Evolutionary conservation across 1,284 basidiomycete species (phyloP).

Genomic region (Fomes fomentarius): DNA sequence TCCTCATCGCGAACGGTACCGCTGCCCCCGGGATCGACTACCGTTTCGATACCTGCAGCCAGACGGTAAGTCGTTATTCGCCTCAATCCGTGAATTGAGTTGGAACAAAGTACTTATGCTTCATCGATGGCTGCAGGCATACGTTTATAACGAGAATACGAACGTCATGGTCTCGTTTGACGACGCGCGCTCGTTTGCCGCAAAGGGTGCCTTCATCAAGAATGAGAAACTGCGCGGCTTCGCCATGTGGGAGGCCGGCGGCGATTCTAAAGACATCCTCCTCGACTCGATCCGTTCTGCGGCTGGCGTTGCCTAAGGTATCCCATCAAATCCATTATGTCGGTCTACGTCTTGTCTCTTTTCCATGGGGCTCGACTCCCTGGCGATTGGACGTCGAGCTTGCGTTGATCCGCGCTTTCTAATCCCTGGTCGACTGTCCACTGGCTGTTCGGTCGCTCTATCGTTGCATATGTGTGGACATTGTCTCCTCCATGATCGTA

Average conservation of each 20-base stretch:
- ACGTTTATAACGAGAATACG: conserved; percentile 57
- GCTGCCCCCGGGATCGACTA: conserved; percentile 51
- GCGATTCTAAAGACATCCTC: conserved; percentile 60
- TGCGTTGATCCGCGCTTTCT: too few species aligned
- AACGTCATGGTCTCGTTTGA: conserved; percentile 67
- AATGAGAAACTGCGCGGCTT: conserved; percentile 57
- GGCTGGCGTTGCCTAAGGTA: conserved; percentile 35
- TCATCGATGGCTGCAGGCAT: conserved; percentile 56
- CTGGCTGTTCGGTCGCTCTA: too few species aligned
- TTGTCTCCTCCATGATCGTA: neutral
- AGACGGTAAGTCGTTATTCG: conserved; percentile 59
- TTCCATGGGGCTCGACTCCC: too few species aligned
- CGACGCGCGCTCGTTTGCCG: conserved; percentile 55
- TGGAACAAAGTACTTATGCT: too few species aligned
- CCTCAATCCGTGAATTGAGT: too few species aligned
- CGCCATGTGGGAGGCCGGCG: conserved; percentile 66
- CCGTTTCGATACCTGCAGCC: conserved; percentile 63
- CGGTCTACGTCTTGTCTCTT: too few species aligned
- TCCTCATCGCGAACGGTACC: conserved; percentile 55
- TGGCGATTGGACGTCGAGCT: too few species aligned
- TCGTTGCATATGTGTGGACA: neutral
- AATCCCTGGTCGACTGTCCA: too few species aligned
- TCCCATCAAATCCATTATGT: too few species aligned
- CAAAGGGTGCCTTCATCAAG: conserved; percentile 64
- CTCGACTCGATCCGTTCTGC: conserved; percentile 52